Evolutionary conservation across 148 eudicot species (phyloP), one percentile per base, ranked within the genome.

Genomic region (Agrostemma githago): DNA sequence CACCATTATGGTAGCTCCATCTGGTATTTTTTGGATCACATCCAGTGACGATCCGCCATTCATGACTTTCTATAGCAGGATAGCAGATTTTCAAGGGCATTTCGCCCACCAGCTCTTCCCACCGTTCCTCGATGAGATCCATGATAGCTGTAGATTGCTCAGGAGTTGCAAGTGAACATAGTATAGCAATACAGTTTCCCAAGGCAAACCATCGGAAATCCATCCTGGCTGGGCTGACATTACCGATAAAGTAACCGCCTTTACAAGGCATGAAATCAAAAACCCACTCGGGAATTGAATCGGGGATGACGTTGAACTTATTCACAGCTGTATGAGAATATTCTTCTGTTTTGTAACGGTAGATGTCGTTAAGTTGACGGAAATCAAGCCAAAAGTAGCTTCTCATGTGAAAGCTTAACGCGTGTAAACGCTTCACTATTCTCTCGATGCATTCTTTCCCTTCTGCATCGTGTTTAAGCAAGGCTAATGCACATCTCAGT

Each of bases 1-100:
- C 98, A 70, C 98, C 97, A 68, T 94, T 94, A 71, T 94, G 98
- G 80, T 94, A 94, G 86, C 98, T 94, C 98, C 98, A 94, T 86
- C 97, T 85, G 26, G 96, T 94, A 79, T 94, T 94, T 85, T 94
- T 94, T 17, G 98, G 98, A 80, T 94, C 98, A 85, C 97, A 94
- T 46, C 98, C 98, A 1, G 98, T 94, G 65, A 89, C 91, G 57
- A 89, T 94, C 62, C 96, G 86, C 98, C 98, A 94, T 81, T 94
- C 98, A 73, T 94, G 98, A 79, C 90, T 84, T 83, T 94, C 98
- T 66, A 94, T 87, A 20, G 95, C 95, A 77, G 98, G 98, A 84
- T 94, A 91, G 54, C 78, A 57, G 53, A 94, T 91, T 72, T 94
- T 94, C 74, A 94, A 65, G 46, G 98, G 98, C 98, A 94, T 94